Evolutionary conservation across 2,329 filamentous ascomycete genomes (phyloP).

Genomic region (Colletotrichum sp.): DNA sequence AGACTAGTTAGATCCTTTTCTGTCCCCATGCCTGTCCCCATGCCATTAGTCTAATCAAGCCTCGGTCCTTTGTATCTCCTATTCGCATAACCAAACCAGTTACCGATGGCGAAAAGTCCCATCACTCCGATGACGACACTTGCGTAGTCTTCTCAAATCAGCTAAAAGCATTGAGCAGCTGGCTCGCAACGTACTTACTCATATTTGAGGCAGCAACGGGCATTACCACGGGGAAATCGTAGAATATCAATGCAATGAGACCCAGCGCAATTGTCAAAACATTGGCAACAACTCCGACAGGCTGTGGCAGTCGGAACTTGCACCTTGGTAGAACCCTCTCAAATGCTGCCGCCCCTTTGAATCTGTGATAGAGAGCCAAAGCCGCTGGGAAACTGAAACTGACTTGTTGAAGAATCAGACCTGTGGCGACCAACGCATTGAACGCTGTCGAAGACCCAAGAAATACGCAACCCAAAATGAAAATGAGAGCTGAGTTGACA

Average conservation of each 20-base stretch:
- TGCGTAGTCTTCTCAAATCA: background rate
- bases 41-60: background rate
- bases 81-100: background rate
- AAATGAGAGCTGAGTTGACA: background rate
- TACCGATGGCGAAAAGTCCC: background rate
- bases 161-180: background rate
- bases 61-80: background rate
- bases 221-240: conserved; percentile 3
- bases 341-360: background rate
- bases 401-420: conserved; percentile 15
- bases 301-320: background rate
- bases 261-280: background rate
- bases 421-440: conserved; percentile 8
- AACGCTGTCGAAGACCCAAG: conserved; percentile 8
- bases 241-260: background rate
- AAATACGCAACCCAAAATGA: conserved; percentile 1
- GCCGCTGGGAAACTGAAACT: conserved; percentile 7
- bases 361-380: background rate
- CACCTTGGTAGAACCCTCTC: background rate
- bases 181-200: background rate
- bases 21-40: fast-evolving
- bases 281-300: background rate
- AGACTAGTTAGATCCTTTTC: too few species aligned
- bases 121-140: background rate
- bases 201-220: conserved; percentile 1